Evolutionary conservation across 163 green algal genomes (phyloP), one percentile per base, ranked within the genome.

Genomic region (Scenedesmus sp.): DNA sequence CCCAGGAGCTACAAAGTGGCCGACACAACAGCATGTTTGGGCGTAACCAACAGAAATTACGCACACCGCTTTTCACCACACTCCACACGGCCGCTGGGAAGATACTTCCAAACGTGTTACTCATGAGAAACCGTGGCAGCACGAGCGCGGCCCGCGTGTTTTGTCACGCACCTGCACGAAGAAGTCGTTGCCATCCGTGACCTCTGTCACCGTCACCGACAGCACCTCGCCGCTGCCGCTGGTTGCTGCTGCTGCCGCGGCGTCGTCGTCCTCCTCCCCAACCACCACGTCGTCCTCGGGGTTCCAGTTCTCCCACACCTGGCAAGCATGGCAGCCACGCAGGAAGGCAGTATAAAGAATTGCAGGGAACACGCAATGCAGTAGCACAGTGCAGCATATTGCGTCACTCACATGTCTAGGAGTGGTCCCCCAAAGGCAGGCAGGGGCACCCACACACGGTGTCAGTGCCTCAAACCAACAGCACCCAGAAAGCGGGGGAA

Each of bases 251-350:
- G 84, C 92, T 8, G 82, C 91, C 46, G 87, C 83, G 8, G 91
- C 91, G 1, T 93, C 92, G 23, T 92, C 94, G 0, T 93, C 91
- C 9, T 93, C 94, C 0, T 95, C 93, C 10, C 82, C 94, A 2
- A 34, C 56, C 20, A 86, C 82, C 1, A 60, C 90, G 56, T 95
- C 95, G 60, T 93, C 88, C 59, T 95, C 94, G 0, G 96, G 94
- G 13, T 94, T 97, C 90, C 97, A 98, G 57, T 96, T 96, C 94
- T 98, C 94, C 98, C 98, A 99, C 13, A 99, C 93, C 94, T 97
- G 92, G 56, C 23, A 88, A 26, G 13, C 66, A 6, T 79, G 23
- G 62, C 57, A 76, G 83, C 54, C 46, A 55, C 18, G 82, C 82
- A 88, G 7, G 10, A 9, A 70, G 23, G 15, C 34, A 64, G 52